phyloP scores from a whole-genome alignment of 208 protist species.

The Leishmania tropica region DNA sequence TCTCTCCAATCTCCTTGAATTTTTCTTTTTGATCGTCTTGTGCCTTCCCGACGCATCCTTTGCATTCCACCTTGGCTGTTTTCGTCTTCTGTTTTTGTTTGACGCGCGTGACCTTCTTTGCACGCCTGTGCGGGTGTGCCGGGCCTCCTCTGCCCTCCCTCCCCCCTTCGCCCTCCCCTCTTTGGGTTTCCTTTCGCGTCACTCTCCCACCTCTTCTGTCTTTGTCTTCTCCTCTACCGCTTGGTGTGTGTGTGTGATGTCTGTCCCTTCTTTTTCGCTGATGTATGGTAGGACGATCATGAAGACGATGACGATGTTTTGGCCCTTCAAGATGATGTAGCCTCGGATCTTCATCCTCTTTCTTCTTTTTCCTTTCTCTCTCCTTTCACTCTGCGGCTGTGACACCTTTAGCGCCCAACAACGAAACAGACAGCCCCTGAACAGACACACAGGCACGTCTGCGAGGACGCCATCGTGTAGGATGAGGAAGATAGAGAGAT shows the following conservation, averaged over 20 bases:
- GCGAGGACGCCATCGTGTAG: background rate
- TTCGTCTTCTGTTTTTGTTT: background rate
- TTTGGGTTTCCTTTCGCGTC: background rate
- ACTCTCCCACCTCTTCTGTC: background rate
- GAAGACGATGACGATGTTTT: background rate
- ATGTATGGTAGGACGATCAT: constrained; percentile 19
- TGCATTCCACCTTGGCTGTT: too few species aligned
- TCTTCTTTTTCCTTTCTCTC: background rate
- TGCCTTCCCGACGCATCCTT: too few species aligned
- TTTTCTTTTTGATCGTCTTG: background rate
- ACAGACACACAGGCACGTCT: background rate
- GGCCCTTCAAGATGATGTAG: background rate
- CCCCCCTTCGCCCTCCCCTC: background rate
- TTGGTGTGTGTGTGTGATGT: background rate
- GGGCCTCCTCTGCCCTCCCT: background rate
- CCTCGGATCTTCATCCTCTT: background rate
- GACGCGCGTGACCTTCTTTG: background rate
- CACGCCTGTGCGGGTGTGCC: background rate
- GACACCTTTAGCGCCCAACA: background rate
- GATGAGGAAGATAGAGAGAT: background rate
- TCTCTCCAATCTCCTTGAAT: background rate
- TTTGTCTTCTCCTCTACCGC: background rate
- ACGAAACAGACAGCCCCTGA: background rate
- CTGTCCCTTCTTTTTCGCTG: constrained; percentile 2
- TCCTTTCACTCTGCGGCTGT: background rate